Evolutionary conservation across 176 grass and related monocot genomes (phyloP).

Genomic region (Neostapfia colusana): DNA sequence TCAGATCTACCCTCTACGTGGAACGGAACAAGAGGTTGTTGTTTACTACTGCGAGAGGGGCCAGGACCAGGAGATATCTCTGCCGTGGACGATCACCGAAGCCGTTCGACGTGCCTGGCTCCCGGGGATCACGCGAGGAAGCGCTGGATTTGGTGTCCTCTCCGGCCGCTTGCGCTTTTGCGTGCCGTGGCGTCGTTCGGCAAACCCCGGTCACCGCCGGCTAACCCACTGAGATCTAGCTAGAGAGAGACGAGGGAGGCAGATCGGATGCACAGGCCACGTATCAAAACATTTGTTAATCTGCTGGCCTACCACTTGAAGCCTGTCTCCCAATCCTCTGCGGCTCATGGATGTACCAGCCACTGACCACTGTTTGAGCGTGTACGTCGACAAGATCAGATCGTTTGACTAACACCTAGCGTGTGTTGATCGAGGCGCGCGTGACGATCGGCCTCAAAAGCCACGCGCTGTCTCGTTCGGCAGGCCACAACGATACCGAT

Average conservation of each 20-base stretch:
- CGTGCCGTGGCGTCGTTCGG: neutral
- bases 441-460: neutral
- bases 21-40: neutral
- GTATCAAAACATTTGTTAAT: neutral
- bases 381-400: slow-evolving; percentile 22
- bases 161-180: neutral
- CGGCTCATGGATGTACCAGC: neutral
- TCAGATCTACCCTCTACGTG: neutral
- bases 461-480: neutral
- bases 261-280: neutral
- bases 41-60: neutral
- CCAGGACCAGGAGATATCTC: neutral
- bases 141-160: neutral
- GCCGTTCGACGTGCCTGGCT: neutral
- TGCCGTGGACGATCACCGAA: neutral
- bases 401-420: neutral
- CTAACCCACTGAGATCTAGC: neutral
- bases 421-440: neutral
- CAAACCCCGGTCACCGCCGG: neutral
- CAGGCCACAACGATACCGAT: slow-evolving; percentile 3
- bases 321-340: neutral
- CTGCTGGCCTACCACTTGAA: slow-evolving; percentile 24
- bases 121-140: neutral
- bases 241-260: neutral
- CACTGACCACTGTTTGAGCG: neutral